Percentiles rank a stretch among this genome's conserved stretches.
Evolutionary conservation across 371 early-diverging fungal species (phyloP).

Genomic region (Mucor piriformis): DNA sequence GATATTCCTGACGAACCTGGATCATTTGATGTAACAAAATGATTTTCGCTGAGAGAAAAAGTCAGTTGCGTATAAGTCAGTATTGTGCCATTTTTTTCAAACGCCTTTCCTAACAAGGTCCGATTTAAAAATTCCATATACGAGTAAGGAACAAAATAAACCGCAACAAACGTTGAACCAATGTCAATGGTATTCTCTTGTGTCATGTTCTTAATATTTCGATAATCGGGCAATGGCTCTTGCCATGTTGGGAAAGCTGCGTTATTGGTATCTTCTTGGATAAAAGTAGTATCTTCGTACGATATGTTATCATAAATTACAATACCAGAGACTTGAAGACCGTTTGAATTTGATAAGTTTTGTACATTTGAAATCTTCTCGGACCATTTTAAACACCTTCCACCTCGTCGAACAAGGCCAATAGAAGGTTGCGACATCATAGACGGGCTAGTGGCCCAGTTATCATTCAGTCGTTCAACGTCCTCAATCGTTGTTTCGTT

Average conservation of each 20-base stretch:
- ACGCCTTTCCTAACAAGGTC: constrained; percentile 12
- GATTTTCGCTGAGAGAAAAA: constrained; percentile 18
- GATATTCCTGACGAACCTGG: constrained; percentile 3
- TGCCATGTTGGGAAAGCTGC: constrained; percentile 27
- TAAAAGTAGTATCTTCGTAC: constrained; percentile 13
- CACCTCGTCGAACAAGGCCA: constrained; percentile 39
- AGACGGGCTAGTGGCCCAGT: constrained; percentile 24
- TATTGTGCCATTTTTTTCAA: not conserved
- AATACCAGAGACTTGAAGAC: constrained; percentile 29
- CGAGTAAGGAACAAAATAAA: constrained; percentile 31
- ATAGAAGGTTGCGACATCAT: constrained; percentile 35
- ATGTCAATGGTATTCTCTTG: constrained; percentile 35
- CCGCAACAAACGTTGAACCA: constrained; percentile 24
- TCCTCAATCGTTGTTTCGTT: constrained; percentile 15
- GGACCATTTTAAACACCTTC: constrained; percentile 32
- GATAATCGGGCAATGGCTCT: constrained; percentile 21
- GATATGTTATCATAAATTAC: constrained; percentile 36
- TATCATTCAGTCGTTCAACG: constrained; percentile 11
- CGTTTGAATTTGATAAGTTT: constrained; percentile 19
- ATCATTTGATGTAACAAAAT: constrained; percentile 11
- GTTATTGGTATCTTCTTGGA: constrained; percentile 16
- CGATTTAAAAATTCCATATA: constrained; percentile 25
- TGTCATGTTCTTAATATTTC: constrained; percentile 34
- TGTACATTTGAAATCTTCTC: constrained; percentile 34
- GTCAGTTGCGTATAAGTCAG: constrained; percentile 21